Percentiles rank a stretch among this genome's conserved stretches.
phyloP scores from a whole-genome alignment of 106 monocot genomes.

The Gastrodia elata region DNA sequence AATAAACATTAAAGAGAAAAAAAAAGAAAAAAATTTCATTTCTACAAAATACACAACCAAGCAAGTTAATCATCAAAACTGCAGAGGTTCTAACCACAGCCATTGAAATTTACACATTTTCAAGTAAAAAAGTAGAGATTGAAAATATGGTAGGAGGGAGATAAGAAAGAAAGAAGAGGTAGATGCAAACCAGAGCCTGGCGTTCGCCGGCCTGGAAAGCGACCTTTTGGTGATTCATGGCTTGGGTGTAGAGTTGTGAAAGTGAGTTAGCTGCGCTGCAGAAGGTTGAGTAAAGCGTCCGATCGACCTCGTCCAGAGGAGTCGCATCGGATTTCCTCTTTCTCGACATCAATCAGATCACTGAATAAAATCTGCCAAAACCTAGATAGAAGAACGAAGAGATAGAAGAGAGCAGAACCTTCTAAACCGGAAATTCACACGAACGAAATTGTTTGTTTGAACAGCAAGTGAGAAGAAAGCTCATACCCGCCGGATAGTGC shows the following conservation, averaged over 20 bases:
- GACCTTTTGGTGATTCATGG: constrained; percentile 83
- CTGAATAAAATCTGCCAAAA: not conserved
- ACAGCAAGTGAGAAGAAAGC: not conserved
- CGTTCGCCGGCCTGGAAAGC: constrained; percentile 86
- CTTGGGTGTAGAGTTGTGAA: constrained; percentile 73
- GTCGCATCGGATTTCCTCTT: constrained; percentile 76
- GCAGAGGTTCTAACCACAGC: not conserved
- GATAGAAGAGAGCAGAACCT: not conserved
- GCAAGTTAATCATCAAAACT: not conserved
- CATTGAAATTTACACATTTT: not conserved
- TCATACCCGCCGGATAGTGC: too few species aligned
- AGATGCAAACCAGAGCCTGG: constrained; percentile 53
- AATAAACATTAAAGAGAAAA: too few species aligned
- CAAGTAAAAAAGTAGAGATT: not conserved
- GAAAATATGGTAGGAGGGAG: not conserved
- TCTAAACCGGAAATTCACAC: not conserved
- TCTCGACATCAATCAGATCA: constrained; percentile 37
- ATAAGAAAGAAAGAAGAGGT: not conserved
- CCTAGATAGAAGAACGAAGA: not conserved
- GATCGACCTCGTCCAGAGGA: constrained; percentile 77
- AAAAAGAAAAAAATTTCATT: not conserved
- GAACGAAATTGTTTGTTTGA: not conserved
- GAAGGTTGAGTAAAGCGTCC: constrained; percentile 70
- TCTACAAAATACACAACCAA: not conserved
- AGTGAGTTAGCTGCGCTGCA: constrained; percentile 80